These are phyloP conservation scores for Tulasnella sp. DNA, from an alignment of 768 basidiomycete species.

Conservation along the genomic window DNA sequence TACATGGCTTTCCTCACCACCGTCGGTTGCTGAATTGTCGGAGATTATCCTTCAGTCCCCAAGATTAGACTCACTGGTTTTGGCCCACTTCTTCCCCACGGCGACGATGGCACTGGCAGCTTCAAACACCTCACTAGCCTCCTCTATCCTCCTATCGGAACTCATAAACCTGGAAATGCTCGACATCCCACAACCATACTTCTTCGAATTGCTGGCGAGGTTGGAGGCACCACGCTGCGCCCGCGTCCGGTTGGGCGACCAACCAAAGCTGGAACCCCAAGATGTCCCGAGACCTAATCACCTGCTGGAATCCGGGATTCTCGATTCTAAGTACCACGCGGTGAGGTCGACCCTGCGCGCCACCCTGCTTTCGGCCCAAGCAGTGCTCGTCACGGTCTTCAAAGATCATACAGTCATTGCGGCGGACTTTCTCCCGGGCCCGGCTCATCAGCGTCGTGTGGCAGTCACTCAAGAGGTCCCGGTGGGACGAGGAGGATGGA, in stretches of 20 bases:
- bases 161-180: neutral
- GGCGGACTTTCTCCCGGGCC: neutral
- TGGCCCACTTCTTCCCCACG: neutral
- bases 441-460: neutral
- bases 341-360: neutral
- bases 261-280: neutral
- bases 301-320: neutral
- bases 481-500: neutral
- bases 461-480: no score
- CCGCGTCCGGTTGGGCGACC: neutral
- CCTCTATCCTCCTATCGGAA: neutral
- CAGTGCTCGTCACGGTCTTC: neutral
- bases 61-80: neutral
- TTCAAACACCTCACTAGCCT: neutral
- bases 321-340: neutral
- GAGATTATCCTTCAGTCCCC: neutral
- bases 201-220: neutral
- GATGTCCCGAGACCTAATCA: neutral
- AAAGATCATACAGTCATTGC: neutral
- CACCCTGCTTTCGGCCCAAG: neutral
- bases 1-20: neutral
- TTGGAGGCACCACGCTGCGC: neutral
- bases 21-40: neutral
- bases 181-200: neutral
- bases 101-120: neutral